Percentiles rank a stretch among this genome's conserved stretches.
These are phyloP conservation scores for Citrus maxima DNA, from an alignment of 345 rosid species.

Conservation along the genomic window DNA sequence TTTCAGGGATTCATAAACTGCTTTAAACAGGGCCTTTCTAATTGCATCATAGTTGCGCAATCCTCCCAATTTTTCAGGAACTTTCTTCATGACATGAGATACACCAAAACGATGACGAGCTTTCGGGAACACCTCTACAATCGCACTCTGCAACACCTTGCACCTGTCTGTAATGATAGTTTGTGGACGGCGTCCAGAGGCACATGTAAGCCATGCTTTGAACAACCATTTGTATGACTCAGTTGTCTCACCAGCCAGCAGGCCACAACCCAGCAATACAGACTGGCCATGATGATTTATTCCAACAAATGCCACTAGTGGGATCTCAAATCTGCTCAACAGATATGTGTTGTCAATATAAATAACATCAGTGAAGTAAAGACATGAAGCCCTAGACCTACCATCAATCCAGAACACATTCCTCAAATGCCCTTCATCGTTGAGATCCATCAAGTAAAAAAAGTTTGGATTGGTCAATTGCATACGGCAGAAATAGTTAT, in stretches of 20 bases:
- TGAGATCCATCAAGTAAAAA: conserved; percentile 68
- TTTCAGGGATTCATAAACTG: conserved; percentile 52
- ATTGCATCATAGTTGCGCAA: conserved; percentile 48
- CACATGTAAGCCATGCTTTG: conserved; percentile 55
- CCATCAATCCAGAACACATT: conserved; percentile 69
- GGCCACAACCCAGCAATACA: conserved; percentile 62
- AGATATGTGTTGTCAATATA: conserved; percentile 54
- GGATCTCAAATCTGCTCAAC: conserved; percentile 54
- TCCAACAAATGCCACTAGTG: conserved; percentile 60
- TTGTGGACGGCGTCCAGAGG: conserved; percentile 46
- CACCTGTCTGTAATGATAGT: conserved; percentile 60
- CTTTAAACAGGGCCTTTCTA: conserved; percentile 45
- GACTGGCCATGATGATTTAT: conserved; percentile 61
- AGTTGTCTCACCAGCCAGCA: conserved; percentile 56
- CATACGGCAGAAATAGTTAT: conserved; percentile 60
- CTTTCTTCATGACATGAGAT: conserved; percentile 44
- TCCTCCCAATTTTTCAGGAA: conserved; percentile 57
- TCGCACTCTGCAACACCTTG: conserved; percentile 53
- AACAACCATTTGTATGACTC: conserved; percentile 70
- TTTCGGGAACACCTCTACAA: conserved; percentile 56
- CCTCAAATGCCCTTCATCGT: conserved; percentile 58
- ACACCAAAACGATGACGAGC: conserved; percentile 47
- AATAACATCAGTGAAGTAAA: conserved; percentile 51
- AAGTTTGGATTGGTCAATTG: conserved; percentile 66
- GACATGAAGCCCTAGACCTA: conserved; percentile 54